Conservation (phyloP, 2,329 filamentous ascomycete species). For the Pochonia chlamydosporia region DNA sequence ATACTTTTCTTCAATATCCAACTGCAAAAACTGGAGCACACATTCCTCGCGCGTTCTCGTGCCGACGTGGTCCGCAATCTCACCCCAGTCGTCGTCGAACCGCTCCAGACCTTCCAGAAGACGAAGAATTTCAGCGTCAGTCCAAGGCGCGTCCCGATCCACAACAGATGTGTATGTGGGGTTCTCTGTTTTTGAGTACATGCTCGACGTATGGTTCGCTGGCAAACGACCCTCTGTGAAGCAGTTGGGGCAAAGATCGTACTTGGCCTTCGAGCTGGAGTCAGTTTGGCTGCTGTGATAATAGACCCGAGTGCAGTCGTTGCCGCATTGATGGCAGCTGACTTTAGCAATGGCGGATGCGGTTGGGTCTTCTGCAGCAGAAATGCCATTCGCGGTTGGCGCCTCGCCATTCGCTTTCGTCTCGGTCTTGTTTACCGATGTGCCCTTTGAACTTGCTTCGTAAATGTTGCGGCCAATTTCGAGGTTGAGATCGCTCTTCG, state of each 20-base stretch:
- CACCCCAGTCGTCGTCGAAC: constrained; percentile 93
- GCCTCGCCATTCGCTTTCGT: constrained; percentile 72
- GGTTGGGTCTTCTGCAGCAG: constrained; percentile 52
- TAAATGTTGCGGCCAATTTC: constrained; percentile 94
- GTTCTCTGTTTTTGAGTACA: constrained; percentile 88
- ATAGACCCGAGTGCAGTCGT: constrained; percentile 71
- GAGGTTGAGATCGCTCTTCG: constrained; percentile 82
- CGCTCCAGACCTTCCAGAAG: constrained; percentile 86
- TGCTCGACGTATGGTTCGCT: constrained; percentile 66
- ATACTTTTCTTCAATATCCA: constrained; percentile 97
- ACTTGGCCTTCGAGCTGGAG: constrained; percentile 62
- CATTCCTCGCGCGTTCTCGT: constrained; percentile 93
- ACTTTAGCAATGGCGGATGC: constrained; percentile 64
- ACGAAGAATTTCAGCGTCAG: constrained; percentile 81
- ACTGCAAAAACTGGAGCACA: constrained; percentile 89
- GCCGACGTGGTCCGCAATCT: constrained; percentile 86
- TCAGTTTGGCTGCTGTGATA: constrained; percentile 54
- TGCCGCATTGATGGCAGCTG: constrained; percentile 86
- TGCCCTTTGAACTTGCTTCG: constrained; percentile 77
- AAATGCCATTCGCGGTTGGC: constrained; percentile 58
- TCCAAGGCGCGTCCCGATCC: constrained; percentile 85
- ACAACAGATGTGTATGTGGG: constrained; percentile 71
- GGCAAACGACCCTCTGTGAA: constrained; percentile 82
- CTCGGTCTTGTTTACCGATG: constrained; percentile 63
- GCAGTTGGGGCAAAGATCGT: constrained; percentile 88